Percentiles rank a stretch among this genome's conserved stretches.
Conservation (phyloP, 306 rosid genomes). For the Lathyrus aphaca region DNA sequence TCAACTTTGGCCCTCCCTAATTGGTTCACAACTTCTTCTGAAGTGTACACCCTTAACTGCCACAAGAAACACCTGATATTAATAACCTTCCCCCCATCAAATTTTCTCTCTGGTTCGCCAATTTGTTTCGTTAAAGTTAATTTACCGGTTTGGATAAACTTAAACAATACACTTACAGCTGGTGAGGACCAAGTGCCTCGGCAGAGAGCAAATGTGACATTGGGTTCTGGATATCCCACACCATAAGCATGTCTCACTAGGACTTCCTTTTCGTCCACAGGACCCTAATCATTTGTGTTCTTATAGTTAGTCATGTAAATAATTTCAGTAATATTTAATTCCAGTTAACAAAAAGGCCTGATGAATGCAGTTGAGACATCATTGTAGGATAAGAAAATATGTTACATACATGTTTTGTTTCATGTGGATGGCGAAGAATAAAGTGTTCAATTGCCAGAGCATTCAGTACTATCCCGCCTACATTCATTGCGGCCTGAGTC, state of each 20-base stretch:
- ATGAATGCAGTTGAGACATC: neutral
- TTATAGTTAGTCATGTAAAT: constrained; percentile 12
- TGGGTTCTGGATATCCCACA: constrained; percentile 88
- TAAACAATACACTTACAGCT: constrained; percentile 60
- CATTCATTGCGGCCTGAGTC: constrained; percentile 76
- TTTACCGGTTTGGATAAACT: neutral
- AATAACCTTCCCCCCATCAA: constrained; percentile 15
- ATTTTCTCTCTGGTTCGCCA: neutral
- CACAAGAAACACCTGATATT: constrained; percentile 11
- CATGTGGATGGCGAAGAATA: constrained; percentile 78
- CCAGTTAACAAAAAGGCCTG: neutral
- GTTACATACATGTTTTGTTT: constrained; percentile 64
- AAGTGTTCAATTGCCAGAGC: constrained; percentile 95
- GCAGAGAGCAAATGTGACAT: constrained; percentile 83
- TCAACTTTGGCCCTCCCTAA: constrained; percentile 82
- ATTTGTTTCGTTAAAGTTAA: neutral
- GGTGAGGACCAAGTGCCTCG: constrained; percentile 96
- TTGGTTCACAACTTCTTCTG: constrained; percentile 75
- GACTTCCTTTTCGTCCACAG: constrained; percentile 72
- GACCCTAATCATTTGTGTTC: constrained; percentile 45
- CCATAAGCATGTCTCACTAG: constrained; percentile 71
- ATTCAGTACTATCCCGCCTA: constrained; percentile 85
- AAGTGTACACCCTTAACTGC: constrained; percentile 83
- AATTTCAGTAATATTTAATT: neutral
- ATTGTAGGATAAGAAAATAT: neutral